phyloP scores from a whole-genome alignment of 441 rosid species.

The Hura crepitans region DNA sequence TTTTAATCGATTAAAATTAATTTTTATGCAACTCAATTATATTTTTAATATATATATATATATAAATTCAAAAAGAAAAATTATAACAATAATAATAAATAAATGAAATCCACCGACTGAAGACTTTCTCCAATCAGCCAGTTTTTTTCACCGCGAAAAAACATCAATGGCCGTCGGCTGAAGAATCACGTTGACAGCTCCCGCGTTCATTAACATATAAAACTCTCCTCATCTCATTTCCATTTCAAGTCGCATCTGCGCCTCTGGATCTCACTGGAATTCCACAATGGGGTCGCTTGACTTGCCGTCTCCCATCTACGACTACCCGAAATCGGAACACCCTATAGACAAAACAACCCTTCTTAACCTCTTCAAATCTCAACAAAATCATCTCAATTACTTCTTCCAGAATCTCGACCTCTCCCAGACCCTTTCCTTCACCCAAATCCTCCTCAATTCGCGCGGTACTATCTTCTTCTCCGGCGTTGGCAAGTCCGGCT shows the following conservation, averaged over 20 bases:
- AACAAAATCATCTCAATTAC: slow-evolving; percentile 80
- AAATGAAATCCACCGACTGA: background rate
- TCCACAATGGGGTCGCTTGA: slow-evolving; percentile 47
- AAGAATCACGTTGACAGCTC: background rate
- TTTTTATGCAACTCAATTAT: too few species aligned
- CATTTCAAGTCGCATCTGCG: background rate
- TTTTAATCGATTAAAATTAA: too few species aligned
- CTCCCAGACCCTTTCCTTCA: slow-evolving; percentile 67
- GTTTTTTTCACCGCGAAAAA: slow-evolving; percentile 7
- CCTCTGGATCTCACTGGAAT: slow-evolving; percentile 3
- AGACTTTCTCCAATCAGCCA: background rate
- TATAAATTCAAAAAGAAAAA: too few species aligned
- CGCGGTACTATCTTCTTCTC: slow-evolving; percentile 73
- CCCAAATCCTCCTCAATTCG: slow-evolving; percentile 55
- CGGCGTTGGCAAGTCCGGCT: slow-evolving; percentile 92
- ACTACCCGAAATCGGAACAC: slow-evolving; percentile 15
- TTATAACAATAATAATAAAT: too few species aligned
- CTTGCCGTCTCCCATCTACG: slow-evolving; percentile 17
- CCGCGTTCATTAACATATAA: slow-evolving; percentile 10
- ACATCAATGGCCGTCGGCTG: slow-evolving; percentile 1
- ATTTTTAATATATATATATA: too few species aligned
- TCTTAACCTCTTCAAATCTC: slow-evolving; percentile 72
- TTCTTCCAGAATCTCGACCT: slow-evolving; percentile 79
- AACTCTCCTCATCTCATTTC: background rate
- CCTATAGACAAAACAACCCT: slow-evolving; percentile 54